Conservation (phyloP, 148 eudicot genomes). For the Rhododendron ovatum region DNA sequence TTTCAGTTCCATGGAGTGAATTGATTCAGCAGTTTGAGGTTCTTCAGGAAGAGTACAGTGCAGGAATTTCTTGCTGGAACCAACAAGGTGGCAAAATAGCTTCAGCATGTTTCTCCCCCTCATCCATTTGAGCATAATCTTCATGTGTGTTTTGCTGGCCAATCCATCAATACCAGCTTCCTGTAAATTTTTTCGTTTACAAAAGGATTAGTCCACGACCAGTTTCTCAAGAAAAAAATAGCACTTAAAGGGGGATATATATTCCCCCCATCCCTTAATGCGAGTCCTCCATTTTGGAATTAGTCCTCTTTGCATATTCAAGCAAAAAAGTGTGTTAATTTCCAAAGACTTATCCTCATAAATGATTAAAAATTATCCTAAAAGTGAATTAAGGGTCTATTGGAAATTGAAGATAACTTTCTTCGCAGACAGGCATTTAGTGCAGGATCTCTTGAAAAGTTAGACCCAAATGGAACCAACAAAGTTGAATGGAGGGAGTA, state of each 20-base stretch:
- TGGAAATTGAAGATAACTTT: not conserved
- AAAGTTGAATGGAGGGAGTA: not conserved
- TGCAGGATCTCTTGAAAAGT: not conserved
- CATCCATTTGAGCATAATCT: conserved; percentile 80
- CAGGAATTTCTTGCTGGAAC: conserved; percentile 42
- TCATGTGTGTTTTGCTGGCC: conserved; percentile 70
- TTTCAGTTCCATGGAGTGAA: conserved; percentile 12
- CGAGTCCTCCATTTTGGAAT: not conserved
- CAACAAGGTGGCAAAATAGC: conserved; percentile 52
- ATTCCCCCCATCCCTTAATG: not conserved
- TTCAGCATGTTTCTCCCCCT: conserved; percentile 51
- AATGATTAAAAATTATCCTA: not conserved
- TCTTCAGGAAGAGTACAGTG: conserved; percentile 38
- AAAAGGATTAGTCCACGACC: not conserved
- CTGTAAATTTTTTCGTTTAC: conserved; percentile 7
- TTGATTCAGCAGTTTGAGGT: conserved; percentile 19
- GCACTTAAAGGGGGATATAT: not conserved
- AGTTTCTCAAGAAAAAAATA: not conserved
- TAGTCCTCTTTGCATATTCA: not conserved
- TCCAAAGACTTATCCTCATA: not conserved
- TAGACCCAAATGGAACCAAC: not conserved
- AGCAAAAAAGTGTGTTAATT: not conserved
- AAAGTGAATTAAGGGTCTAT: not conserved
- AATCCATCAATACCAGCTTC: conserved; percentile 57
- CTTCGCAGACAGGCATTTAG: not conserved